Base-by-base conservation (phyloP, 805 yeast species). In the Wickerhamomyces rabaulensis region DNA sequence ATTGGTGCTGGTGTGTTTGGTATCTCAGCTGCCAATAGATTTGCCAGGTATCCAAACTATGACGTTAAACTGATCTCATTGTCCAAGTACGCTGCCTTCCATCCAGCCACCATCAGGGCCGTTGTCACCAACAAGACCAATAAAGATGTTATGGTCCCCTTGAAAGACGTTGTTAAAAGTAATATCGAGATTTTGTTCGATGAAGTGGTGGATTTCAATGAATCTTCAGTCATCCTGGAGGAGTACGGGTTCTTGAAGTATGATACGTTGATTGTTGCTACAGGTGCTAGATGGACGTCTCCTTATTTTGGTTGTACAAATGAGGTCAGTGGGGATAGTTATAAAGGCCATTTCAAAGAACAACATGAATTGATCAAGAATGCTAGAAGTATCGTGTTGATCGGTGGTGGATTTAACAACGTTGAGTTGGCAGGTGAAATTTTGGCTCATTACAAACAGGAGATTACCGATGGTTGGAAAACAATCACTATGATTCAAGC, bases 361-460 rank as follows among this genome's bases (percentile, higher is more conserved):
- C 50, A 52, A 23, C 45, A 43, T 19, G 49, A 52, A 5, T 41
- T 46, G 38, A 42, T 63, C 10, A 49, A 48, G 15, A 39, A 41
- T 4, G 63, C 67, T 1, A 52, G 57, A 36, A 48, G 54, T 33
- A 56, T 65, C 16, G 58, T 54, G 3, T 29, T 65, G 22, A 49
- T 63, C 6, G 69, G 69, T 25, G 67, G 63, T 21, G 69, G 68
- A 2, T 52, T 53, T 33, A 52, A 51, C 26, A 65, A 64, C 21
- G 47, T 47, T 35, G 68, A 64, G 43, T 40, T 64, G 4, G 56
- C 51, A 13, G 68, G 67, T 29, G 68, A 64, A 45, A 29, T 63
- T 13, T 47, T 54, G 2, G 35, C 43, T 41, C 36, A 39, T 15
- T 64, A 48, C 45, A 39, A 45, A 10, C 40, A 44, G 1, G 55